Conservation (phyloP, 2,329 filamentous ascomycete species). For the Diaporthe citrichinensis region DNA sequence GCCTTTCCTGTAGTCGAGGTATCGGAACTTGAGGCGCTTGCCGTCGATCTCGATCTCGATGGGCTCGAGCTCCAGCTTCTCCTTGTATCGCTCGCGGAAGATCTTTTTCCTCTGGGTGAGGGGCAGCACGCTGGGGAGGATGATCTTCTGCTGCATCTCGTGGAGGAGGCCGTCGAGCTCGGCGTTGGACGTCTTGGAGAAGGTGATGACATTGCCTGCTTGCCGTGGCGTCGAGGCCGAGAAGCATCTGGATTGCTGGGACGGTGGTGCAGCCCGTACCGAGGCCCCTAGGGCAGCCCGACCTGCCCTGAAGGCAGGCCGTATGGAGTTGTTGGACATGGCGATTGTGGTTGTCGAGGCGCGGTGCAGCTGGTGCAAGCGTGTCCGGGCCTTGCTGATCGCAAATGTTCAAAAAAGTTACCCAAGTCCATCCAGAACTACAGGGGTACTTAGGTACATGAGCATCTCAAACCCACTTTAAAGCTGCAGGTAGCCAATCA, state of each 20-base stretch:
- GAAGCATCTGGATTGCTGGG: conserved; percentile 44
- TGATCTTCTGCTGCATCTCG: conserved; percentile 69
- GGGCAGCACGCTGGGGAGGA: conserved; percentile 73
- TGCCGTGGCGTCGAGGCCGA: conserved; percentile 45
- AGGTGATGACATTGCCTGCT: conserved; percentile 56
- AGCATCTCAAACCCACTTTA: not conserved
- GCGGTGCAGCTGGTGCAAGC: conserved; percentile 26
- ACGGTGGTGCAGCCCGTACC: conserved; percentile 28
- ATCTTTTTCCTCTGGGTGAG: conserved; percentile 67
- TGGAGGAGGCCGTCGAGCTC: conserved; percentile 68
- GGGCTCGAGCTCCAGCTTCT: conserved; percentile 67
- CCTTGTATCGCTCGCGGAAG: conserved; percentile 61
- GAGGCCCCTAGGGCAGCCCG: conserved; percentile 43
- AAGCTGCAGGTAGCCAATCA: conserved; percentile 31
- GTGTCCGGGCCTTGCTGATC: conserved; percentile 36
- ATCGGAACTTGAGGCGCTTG: conserved; percentile 65
- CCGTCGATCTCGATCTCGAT: conserved; percentile 72
- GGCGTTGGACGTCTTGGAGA: conserved; percentile 65
- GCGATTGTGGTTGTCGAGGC: conserved; percentile 26
- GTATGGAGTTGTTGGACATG: conserved; percentile 45
- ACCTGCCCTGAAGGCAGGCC: conserved; percentile 45
- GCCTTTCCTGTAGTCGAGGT: conserved; percentile 56
- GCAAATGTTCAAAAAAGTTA: conserved; percentile 38
- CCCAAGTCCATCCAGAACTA: conserved; percentile 1
- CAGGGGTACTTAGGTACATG: conserved; percentile 4